Conservation (phyloP, 225 moss, liverwort and hornwort genomes). For the Bryum argenteum region DNA sequence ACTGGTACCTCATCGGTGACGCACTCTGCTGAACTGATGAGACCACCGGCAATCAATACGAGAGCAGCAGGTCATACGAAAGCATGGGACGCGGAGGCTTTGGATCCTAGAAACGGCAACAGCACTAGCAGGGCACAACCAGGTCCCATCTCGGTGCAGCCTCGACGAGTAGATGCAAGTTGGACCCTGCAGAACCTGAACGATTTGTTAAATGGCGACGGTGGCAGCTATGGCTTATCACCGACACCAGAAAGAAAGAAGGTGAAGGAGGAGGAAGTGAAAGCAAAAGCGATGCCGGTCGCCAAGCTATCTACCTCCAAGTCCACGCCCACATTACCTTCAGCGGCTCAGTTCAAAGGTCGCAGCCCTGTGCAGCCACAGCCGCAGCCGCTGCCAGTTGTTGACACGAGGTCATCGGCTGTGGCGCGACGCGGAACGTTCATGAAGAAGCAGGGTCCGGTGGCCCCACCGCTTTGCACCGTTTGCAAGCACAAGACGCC, state of each 20-base stretch:
- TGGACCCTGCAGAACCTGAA: constrained; percentile 56
- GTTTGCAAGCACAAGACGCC: constrained; percentile 66
- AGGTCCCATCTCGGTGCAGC: constrained; percentile 65
- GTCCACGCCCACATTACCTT: constrained; percentile 23
- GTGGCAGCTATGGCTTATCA: constrained; percentile 27
- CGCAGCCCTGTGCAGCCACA: constrained; percentile 25
- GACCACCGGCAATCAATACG: constrained; percentile 18
- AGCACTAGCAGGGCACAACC: constrained; percentile 21
- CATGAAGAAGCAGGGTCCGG: constrained; percentile 45
- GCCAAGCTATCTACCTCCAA: constrained; percentile 33
- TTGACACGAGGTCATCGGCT: constrained; percentile 29
- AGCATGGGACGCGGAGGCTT: constrained; percentile 36
- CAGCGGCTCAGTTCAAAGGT: constrained; percentile 32
- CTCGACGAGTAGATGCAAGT: constrained; percentile 51
- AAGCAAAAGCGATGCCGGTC: constrained; percentile 31
- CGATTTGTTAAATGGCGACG: constrained; percentile 48
- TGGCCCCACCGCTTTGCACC: constrained; percentile 61
- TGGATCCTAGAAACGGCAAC: constrained; percentile 33
- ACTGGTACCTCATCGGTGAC: constrained; percentile 37
- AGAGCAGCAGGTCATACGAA: constrained; percentile 26
- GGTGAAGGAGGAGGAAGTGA: constrained; percentile 23
- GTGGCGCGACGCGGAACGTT: constrained; percentile 33
- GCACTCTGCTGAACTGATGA: constrained; percentile 31
- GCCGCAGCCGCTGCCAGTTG: constrained; percentile 12
- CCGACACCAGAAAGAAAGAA: constrained; percentile 13